phyloP scores from a whole-genome alignment of 345 rosid genomes.

The Xanthoceras sorbifolium region DNA sequence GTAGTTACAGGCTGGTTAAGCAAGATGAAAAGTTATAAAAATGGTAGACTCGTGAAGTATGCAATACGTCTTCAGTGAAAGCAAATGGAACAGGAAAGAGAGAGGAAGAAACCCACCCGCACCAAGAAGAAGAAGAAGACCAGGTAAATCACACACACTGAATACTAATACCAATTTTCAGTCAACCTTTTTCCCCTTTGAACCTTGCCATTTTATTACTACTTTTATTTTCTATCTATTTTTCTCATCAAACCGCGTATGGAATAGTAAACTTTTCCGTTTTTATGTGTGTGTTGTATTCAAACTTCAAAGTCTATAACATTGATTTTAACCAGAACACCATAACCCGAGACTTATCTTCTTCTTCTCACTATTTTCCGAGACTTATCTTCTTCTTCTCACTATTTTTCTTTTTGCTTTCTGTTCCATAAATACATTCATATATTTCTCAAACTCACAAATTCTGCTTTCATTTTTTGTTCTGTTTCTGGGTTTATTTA shows the following conservation, averaged over 20 bases:
- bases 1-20: not conserved
- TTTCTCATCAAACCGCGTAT: constrained; percentile 38
- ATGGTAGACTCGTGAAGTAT: not conserved
- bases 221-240: not conserved
- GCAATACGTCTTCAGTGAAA: not conserved
- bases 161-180: not conserved
- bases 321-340: constrained; percentile 17
- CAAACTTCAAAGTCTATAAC: constrained; percentile 46
- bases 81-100: constrained; percentile 9
- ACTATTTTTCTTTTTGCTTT: not conserved
- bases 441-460: not conserved
- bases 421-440: not conserved
- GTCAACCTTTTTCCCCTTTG: too few species aligned
- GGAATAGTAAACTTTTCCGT: constrained; percentile 12
- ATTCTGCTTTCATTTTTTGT: constrained; percentile 1
- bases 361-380: not conserved
- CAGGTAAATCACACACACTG: constrained; percentile 3
- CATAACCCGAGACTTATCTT: not conserved
- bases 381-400: not conserved
- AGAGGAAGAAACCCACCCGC: constrained; percentile 11
- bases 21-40: not conserved
- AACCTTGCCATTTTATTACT: not conserved
- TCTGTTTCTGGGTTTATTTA: constrained; percentile 1
- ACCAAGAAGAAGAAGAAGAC: constrained; percentile 19
- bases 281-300: not conserved